Evolutionary conservation across 768 basidiomycete genomes (phyloP).

Genomic region (Pulveroboletus sp.): DNA sequence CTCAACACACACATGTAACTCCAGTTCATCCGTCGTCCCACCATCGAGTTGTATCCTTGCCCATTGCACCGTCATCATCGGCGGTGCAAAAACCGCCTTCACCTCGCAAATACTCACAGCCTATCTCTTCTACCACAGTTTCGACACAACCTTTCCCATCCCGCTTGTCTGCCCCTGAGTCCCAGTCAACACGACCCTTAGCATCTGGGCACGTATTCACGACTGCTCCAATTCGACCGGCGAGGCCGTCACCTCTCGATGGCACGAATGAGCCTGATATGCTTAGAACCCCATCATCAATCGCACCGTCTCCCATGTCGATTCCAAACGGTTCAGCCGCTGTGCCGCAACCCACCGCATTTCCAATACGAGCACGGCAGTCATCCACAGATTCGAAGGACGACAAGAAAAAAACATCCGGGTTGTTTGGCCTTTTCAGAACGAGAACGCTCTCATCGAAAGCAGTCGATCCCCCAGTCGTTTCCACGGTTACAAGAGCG

Average conservation of each 20-base stretch:
- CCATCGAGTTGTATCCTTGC: slow-evolving; percentile 36
- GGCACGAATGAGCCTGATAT: slow-evolving; percentile 46
- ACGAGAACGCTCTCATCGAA: slow-evolving; percentile 31
- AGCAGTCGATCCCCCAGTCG: slow-evolving; percentile 19
- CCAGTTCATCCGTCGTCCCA: slow-evolving; percentile 26
- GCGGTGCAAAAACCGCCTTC: slow-evolving; percentile 21
- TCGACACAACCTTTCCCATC: slow-evolving; percentile 30
- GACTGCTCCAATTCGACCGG: slow-evolving; percentile 25
- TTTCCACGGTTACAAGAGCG: slow-evolving; percentile 16
- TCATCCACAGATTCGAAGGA: slow-evolving; percentile 31
- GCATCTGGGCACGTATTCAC: no score
- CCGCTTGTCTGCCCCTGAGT: slow-evolving; percentile 16
- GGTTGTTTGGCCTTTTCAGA: slow-evolving; percentile 29
- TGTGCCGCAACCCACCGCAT: slow-evolving; percentile 5
- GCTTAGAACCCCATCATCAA: slow-evolving; percentile 61
- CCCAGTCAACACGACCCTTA: slow-evolving; percentile 23
- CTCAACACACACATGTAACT: slow-evolving; percentile 19
- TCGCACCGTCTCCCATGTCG: slow-evolving; percentile 46
- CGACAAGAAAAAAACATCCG: slow-evolving; percentile 29
- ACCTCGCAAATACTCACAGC: slow-evolving; percentile 28
- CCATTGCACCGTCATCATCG: slow-evolving; percentile 18
- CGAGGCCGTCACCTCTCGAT: slow-evolving; percentile 22
- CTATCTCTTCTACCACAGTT: slow-evolving; percentile 18
- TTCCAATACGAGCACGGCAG: slow-evolving; percentile 22
- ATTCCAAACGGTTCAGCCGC: slow-evolving; percentile 28